Base-by-base conservation (phyloP, 2,329 filamentous ascomycete species). In the Arachnomyces sp. region DNA sequence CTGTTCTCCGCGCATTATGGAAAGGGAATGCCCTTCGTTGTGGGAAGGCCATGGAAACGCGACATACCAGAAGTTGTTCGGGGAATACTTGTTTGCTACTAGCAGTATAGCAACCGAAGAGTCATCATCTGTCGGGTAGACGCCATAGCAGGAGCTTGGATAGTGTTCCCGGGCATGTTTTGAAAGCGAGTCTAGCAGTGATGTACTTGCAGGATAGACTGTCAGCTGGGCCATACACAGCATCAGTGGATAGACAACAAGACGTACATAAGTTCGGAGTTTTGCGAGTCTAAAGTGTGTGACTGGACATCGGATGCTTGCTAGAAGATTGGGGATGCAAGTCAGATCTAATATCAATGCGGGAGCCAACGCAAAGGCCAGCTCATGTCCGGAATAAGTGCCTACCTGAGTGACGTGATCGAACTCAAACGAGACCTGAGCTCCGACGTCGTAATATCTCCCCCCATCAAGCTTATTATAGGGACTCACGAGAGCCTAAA, bases 71-170 rank as follows among this genome's bases (percentile, higher is more conserved):
- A 88, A 98, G 73, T 98, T 98, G 61, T 89, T 87, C 6, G 93
- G 92, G 55, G 85, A 94, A 71, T 96, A 96, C 65, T 95, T 95
- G 72, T 92, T 95, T 42, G 89, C 85, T 36, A 94, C 89, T 37
- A 94, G 79, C 40, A 94, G 66, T 48, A 95, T 72, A 35, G 88
- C 86, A 44, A 96, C 66, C 53, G 81, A 79, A 18, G 77, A 76
- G 60, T 90, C 84, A 48, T 82, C 72, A 52, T 86, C 77, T 51
- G 79, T 80, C 8, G 90, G 86, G 61, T 85, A 95, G 36, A 86
- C 85, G 50, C 89, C 87, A 51, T 83, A 82, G 9, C 84, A 79
- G 39, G 82, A 83, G 54, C 78, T 82, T 7, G 86, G 80, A 61
- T 89, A 98, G 69, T 98, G 92, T 63, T 98, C 92, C 50, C 77